A percentile compares a stretch with the other conserved stretches of the same genome.
Evolutionary conservation across 768 basidiomycete genomes (phyloP).

Genomic region (Termitomyces sp.): DNA sequence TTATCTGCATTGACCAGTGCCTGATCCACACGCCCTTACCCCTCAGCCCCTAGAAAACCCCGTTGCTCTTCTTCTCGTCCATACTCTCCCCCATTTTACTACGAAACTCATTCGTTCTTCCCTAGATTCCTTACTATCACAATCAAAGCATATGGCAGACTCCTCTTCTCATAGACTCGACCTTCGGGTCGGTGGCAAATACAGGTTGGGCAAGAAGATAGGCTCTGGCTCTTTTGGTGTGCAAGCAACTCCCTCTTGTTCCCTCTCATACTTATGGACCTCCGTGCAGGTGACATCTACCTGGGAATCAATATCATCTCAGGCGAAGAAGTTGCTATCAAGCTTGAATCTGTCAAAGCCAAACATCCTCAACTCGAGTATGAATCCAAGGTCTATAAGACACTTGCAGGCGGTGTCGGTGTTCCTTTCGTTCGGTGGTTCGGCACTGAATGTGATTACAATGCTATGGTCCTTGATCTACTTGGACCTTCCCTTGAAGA

Average conservation of each 20-base stretch:
- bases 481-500: conserved; percentile 90
- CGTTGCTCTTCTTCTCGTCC: conserved; percentile 19
- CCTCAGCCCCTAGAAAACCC: conserved; percentile 28
- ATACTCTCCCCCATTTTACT: conserved; percentile 3
- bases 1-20: conserved; percentile 30
- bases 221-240: conserved; percentile 96
- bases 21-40: conserved; percentile 37
- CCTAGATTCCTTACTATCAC: conserved; percentile 13
- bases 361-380: conserved; percentile 99
- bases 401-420: conserved; percentile 97
- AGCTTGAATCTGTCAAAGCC: conserved; percentile 99
- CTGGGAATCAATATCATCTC: conserved; percentile 99
- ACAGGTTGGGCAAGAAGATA: conserved; percentile 98
- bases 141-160: conserved; percentile 59
- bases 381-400: conserved; percentile 93
- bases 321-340: conserved; percentile 99
- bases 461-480: conserved; percentile 98
- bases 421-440: conserved; percentile 98
- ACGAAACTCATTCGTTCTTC: conserved; percentile 17
- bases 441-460: conserved; percentile 96
- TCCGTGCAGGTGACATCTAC: conserved; percentile 84
- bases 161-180: conserved; percentile 66
- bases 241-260: conserved; percentile 21
- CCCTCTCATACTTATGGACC: conserved; percentile 5
- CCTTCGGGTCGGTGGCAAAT: conserved; percentile 89